Evolutionary conservation across 345 rosid genomes (phyloP).

Genomic region (Camelina neglecta): DNA sequence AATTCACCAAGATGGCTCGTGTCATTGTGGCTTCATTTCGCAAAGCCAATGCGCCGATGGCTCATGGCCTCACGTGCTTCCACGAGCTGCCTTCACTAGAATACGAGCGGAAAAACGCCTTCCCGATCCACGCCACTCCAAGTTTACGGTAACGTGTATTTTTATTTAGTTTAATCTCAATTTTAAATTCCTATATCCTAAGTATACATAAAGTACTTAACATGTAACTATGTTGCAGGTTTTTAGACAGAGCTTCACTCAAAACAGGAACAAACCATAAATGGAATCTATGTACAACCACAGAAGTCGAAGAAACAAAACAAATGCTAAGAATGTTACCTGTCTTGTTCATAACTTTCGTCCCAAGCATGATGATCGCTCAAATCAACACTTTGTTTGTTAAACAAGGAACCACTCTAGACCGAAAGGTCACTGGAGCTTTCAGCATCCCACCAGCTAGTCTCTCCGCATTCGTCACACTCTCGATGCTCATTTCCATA

Average conservation of each 20-base stretch:
- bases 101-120: constrained; percentile 57
- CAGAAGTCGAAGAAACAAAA: constrained; percentile 96
- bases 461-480: constrained; percentile 66
- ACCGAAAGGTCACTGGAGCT: constrained; percentile 54
- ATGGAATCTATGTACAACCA: constrained; percentile 74
- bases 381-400: constrained; percentile 79
- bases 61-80: constrained; percentile 51
- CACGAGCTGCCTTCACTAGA: constrained; percentile 64
- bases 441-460: constrained; percentile 72
- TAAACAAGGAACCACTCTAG: constrained; percentile 92
- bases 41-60: constrained; percentile 57
- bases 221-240: constrained; percentile 49
- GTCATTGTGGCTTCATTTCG: constrained; percentile 74
- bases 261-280: constrained; percentile 55
- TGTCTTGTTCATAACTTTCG: constrained; percentile 64
- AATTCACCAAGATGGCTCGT: constrained; percentile 73
- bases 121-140: constrained; percentile 66
- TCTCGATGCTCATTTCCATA: constrained; percentile 67
- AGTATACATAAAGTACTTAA: background rate
- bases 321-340: constrained; percentile 93
- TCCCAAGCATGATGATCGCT: constrained; percentile 84
- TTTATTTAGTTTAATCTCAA: background rate
- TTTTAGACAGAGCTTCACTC: constrained; percentile 72
- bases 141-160: constrained; percentile 51
- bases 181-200: background rate